Base-by-base conservation (phyloP, 2,329 filamentous ascomycete species). In the Rhinocladiella similis region DNA sequence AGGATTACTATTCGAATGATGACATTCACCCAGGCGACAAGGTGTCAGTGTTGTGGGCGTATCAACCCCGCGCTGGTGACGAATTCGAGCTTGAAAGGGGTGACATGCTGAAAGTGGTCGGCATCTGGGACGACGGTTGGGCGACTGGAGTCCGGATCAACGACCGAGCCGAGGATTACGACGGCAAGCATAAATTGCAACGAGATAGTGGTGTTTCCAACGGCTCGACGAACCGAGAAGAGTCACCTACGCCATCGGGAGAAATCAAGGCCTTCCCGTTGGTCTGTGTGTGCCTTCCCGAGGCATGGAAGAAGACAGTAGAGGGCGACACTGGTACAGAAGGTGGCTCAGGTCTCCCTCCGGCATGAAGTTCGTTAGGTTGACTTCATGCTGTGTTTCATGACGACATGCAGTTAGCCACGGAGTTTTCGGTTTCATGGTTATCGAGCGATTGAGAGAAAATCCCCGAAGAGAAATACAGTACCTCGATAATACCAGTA, bases 111-210 rank as follows among this genome's bases (percentile, higher is more conserved):
- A 97, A 97, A 76, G 87, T 99, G 13, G 88, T 97, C 29, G 94
- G 94, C 60, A 99, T 99, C 64, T 99, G 94, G 94, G 94, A 99
- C 68, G 94, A 99, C 71, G 94, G 94, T 46, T 99, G 94, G 94
- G 94, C 94, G 10, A 99, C 94, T 1, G 94, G 94, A 66, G 83
- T 97, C 53, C 81, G 95, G 69, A 77, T 96, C 54, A 82, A 87
- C 52, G 90, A 96, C 66, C 83, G 85, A 53, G 91, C 91, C 2
- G 93, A 97, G 59, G 90, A 97, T 62, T 97, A 91, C 86, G 90
- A 96, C 66, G 81, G 83, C 42, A 83, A 87, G 62, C 83, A 85
- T 66, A 86, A 89, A 67, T 78, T 85, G 33, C 91, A 96, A 69
- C 85, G 94, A 60, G 94, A 99, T 73, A 97, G 93, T 67, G 94